Conservation (phyloP, 2,329 filamentous ascomycete species). For the Thielaviopsis populi region DNA sequence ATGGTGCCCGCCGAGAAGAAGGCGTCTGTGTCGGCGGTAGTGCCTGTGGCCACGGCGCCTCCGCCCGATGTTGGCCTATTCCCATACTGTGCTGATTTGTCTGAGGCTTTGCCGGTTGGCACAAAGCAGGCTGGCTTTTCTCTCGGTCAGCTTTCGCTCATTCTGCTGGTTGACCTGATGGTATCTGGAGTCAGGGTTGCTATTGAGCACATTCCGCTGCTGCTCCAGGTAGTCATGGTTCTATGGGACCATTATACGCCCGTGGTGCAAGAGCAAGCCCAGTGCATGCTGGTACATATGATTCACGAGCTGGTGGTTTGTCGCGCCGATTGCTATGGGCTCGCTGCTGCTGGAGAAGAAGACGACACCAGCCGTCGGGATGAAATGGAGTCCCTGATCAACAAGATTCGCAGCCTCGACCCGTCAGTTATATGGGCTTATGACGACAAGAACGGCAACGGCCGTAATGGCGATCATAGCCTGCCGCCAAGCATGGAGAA, state of each 20-base stretch:
- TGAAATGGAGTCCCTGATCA: constrained; percentile 55
- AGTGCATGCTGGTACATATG: constrained; percentile 94
- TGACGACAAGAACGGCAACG: constrained; percentile 75
- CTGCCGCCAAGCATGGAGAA: constrained; percentile 80
- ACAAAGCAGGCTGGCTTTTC: constrained; percentile 90
- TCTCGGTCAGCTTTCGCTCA: constrained; percentile 80
- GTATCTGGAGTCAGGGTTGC: constrained; percentile 75
- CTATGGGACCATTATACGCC: constrained; percentile 96
- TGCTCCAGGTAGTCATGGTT: constrained; percentile 82
- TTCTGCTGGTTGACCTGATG: constrained; percentile 89
- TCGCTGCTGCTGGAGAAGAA: background rate
- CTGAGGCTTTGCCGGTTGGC: constrained; percentile 63
- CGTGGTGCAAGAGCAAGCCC: constrained; percentile 87
- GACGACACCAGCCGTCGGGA: constrained; percentile 24
- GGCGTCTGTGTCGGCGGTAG: background rate
- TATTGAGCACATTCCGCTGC: constrained; percentile 64
- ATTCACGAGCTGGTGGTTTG: constrained; percentile 89
- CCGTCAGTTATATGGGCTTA: constrained; percentile 82
- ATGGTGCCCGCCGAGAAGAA: constrained; percentile 88
- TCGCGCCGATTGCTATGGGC: constrained; percentile 39
- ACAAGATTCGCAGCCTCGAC: constrained; percentile 73
- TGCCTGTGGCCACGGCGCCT: constrained; percentile 41
- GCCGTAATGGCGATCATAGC: constrained; percentile 48
- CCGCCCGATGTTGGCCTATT: constrained; percentile 60
- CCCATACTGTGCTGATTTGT: constrained; percentile 80